Base-by-base conservation (phyloP, 208 protist species). In the Wallacemonas sp. region DNA sequence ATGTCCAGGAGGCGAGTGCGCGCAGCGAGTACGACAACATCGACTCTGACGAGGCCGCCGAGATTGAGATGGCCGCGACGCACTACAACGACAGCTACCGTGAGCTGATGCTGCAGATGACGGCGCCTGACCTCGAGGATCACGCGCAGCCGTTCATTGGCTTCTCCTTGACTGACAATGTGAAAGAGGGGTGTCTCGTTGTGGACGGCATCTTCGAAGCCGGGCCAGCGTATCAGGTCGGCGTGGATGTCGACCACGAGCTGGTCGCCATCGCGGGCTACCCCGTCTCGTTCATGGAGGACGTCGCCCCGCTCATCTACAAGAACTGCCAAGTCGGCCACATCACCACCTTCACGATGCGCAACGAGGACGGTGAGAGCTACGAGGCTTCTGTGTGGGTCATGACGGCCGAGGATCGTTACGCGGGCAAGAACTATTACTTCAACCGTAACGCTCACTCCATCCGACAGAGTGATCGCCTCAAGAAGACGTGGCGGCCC, bases 381-480 rank as follows among this genome's bases (percentile, higher is more conserved):
- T 70, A 60, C 57, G 34, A 33, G 4, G 70, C 57, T 14, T 14
- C 41, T 26, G 32, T 70, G 56, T 55, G 39, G 47, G 57, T 76
- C 44, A 71, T 76, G 70, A 76, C 70, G 23, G 64, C 70, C 2
- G 70, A 76, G 47, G 16, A 32, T 9, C 44, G 60, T 0, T 76
- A 63, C 29, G 29, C 46, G 6, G 64, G 64, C n/a, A 58, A 39
- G 41, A 43, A 27, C 23, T 70, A 30, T 19, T 76, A 67, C 56
- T 76, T 71, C 38, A 64, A 76, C 44, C 54, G 57, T 9, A 47
- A n/a, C 33, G 19, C 19, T 2, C 70, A 76, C 63, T 24, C 12
- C 9, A 69, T 74, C 46, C 32, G 56, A 19, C 54, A 74, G 39
- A 74, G 69, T 27, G 29, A 24, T 21, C 61, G 60, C 2, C 61